phyloP scores from a whole-genome alignment of 192 early-diverging fungal species.

The Phycomyces nitens region DNA sequence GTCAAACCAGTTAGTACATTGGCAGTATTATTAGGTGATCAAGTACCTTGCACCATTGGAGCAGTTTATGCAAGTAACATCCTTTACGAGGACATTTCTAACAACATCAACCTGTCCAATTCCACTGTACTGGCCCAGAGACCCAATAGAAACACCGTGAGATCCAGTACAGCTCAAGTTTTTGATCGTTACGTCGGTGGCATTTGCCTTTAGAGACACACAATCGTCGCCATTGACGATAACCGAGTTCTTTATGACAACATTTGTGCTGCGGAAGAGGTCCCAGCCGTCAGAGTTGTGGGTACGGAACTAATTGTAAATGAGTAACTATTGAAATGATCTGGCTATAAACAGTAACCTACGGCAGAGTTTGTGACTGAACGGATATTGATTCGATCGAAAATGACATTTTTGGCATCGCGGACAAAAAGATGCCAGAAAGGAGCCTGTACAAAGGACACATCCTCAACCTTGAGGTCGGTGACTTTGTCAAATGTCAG shows the following conservation, averaged over 20 bases:
- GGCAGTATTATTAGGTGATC: not conserved
- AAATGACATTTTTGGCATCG: not conserved
- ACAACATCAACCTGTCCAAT: slow-evolving; percentile 16
- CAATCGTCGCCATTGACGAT: slow-evolving; percentile 28
- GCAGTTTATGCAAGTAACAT: slow-evolving; percentile 8
- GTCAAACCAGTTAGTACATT: too few species aligned
- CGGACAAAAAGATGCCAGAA: slow-evolving; percentile 10
- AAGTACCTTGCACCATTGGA: slow-evolving; percentile 11
- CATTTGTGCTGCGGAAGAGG: slow-evolving; percentile 13
- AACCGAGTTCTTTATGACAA: slow-evolving; percentile 21
- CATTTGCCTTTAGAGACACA: slow-evolving; percentile 17
- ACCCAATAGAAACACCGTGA: slow-evolving; percentile 27
- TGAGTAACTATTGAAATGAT: not conserved
- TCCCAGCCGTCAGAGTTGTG: slow-evolving; percentile 29
- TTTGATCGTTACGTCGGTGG: slow-evolving; percentile 20
- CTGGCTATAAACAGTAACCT: not conserved
- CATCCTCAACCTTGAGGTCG: not conserved
- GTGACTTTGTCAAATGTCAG: slow-evolving; percentile 7
- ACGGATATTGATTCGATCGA: not conserved
- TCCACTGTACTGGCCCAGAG: slow-evolving; percentile 19
- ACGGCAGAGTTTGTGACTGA: slow-evolving; percentile 7
- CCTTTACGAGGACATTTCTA: slow-evolving; percentile 7
- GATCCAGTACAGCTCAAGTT: slow-evolving; percentile 28
- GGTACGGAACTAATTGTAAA: slow-evolving; percentile 1
- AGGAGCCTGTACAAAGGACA: slow-evolving; percentile 5